Evolutionary conservation across 176 grass and related monocot species (phyloP), one percentile per base, ranked within the genome.

Genomic region (Zoysia japonica): DNA sequence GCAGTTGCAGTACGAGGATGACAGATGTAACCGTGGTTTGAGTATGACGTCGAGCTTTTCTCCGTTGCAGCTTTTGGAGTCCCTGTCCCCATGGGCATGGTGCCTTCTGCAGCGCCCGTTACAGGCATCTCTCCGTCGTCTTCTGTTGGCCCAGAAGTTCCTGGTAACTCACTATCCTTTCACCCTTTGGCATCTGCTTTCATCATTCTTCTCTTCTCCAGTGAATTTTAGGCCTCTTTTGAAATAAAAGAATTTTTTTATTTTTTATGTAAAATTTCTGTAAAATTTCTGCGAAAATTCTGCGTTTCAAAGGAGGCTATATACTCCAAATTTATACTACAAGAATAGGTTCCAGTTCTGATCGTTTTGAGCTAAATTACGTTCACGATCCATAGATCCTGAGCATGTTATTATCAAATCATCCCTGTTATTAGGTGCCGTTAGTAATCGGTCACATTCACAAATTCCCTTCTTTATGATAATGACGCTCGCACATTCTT

Each of bases 31-130:
- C 44, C 44, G 39, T 20, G 16, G 17, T 57, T 10, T 49, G 3
- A 62, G 10, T 12, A 68, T 7, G 35, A 28, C 28, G 28, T 40
- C 3, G 6, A 44, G 7, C 40, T 71, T 19, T 71, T 9, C 4
- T n/a, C 7, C 1, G 3, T 17, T 55, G 85, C 82, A 93, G 91
- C 60, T 65, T 83, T 93, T 82, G 91, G 91, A 75, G 15, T 91
- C 47, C 91, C 91, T 37, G 48, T 93, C 35, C 70, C 78, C 45
- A 5, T 68, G 66, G 88, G 79, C 42, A 3, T 88, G 83, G 88
- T 77, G 48, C 88, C 81, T n/a, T 66, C 91, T 65, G 60, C 80
- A 49, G 38, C 85, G 72, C 88, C 91, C 19, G 10, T 60, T 13
- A 41, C 76, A 56, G 72, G 76, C 51, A 6, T 85, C 5, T 72